Evolutionary conservation across 495 filamentous ascomycete genomes (phyloP), one percentile per base, ranked within the genome.

Genomic region (Penicillium angulare): DNA sequence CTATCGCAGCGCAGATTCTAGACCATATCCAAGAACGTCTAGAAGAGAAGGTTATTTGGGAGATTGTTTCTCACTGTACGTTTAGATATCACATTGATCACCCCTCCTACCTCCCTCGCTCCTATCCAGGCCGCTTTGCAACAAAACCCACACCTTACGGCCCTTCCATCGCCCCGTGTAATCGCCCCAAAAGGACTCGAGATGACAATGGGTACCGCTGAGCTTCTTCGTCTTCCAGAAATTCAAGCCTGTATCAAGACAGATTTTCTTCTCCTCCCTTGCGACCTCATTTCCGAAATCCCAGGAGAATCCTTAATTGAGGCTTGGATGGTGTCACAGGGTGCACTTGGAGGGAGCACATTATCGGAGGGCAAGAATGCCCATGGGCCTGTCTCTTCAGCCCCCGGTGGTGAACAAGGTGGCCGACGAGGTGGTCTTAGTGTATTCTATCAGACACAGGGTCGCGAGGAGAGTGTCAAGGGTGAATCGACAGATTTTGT

Each of bases 401-500:
- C 73, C 1, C 50, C 78, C 20, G 73, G 79, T 16, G 79, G 77
- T 21, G 82, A 81, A 47, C 73, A 70, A 39, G 74, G 76, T 7
- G 80, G 79, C 7, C 72, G 80, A n/a, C 74, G 86, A 59, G 91
- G 92, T 29, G 92, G 88, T 8, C 73, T 97, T 22, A 83, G 84
- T 3, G 85, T 97, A 6, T 97, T 87, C 80, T 97, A 96, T 65
- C 82, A 88, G 56, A 96, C 92, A 5, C 86, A 88, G 64, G 84
- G 82, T 5, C 66, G 69, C 17, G 84, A 82, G 49, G 82, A 78
- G 29, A 83, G 82, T 38, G 77, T 89, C 51, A 97, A 97, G 71
- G 87, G 85, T 5, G 88, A 95, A 63, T 89, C 93, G 55, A 91
- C 90, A 3, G 93, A 98, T 56, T 96, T 97, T 62, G 73, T 95